Percentiles rank a stretch among this genome's conserved stretches.
These are phyloP conservation scores for Magnolia officinalis DNA, from an alignment of 164 flowering plant species.

Conservation along the genomic window DNA sequence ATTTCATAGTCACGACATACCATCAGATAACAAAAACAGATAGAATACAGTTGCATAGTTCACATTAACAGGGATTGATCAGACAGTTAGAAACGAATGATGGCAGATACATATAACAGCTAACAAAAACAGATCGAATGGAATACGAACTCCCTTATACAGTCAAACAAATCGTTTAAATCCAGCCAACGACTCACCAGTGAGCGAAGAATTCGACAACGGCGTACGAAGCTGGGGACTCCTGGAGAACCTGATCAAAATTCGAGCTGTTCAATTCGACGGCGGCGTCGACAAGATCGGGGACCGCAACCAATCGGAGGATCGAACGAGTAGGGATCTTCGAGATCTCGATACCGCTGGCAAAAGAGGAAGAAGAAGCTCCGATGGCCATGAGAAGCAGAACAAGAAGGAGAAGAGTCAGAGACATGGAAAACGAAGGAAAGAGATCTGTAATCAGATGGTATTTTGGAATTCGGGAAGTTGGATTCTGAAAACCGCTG, in stretches of 20 bases:
- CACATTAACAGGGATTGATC: too few relatives aligned
- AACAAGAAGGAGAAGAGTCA: background rate
- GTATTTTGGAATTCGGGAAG: background rate
- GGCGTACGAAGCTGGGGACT: conserved; percentile 61
- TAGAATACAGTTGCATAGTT: too few relatives aligned
- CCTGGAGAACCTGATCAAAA: conserved; percentile 53
- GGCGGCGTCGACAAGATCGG: conserved; percentile 50
- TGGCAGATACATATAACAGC: too few relatives aligned
- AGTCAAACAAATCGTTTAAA: too few relatives aligned
- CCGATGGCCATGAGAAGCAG: background rate
- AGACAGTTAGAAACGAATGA: too few relatives aligned
- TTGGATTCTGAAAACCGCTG: too few relatives aligned
- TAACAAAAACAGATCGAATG: too few relatives aligned
- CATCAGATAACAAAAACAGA: too few relatives aligned
- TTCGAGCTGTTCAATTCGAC: conserved; percentile 69
- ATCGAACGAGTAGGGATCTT: conserved; percentile 39
- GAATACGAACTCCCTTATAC: too few relatives aligned
- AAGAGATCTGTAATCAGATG: background rate
- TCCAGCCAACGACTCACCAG: conserved; percentile 47
- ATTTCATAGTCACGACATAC: too few relatives aligned
- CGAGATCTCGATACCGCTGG: conserved; percentile 12
- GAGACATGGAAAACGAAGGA: background rate
- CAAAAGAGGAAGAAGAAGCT: background rate
- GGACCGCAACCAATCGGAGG: conserved; percentile 36
- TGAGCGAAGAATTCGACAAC: conserved; percentile 88